Percentiles rank a stretch among this genome's conserved stretches.
These are phyloP conservation scores for Gleditsia sinensis DNA, from an alignment of 306 rosid species.

Conservation along the genomic window DNA sequence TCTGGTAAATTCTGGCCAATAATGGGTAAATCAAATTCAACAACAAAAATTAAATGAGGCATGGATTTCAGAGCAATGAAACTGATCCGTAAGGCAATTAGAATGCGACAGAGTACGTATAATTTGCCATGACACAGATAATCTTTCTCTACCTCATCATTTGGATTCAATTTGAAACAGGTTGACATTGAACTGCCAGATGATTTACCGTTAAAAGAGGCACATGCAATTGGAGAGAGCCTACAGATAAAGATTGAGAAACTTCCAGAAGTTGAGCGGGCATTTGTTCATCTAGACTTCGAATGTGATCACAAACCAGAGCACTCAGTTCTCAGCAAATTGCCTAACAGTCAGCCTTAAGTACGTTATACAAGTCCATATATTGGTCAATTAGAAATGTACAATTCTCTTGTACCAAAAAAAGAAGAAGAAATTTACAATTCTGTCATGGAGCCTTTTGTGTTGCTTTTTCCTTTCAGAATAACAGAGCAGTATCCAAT, in stretches of 20 bases:
- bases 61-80: background rate
- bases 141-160: background rate
- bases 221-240: constrained; percentile 73
- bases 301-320: constrained; percentile 94
- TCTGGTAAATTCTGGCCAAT: background rate
- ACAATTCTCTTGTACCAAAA: too few relatives aligned
- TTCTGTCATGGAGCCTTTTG: background rate
- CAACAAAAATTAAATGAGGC: too few relatives aligned
- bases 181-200: constrained; percentile 94
- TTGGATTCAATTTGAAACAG: constrained; percentile 50
- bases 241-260: constrained; percentile 72
- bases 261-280: constrained; percentile 75
- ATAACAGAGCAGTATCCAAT: background rate
- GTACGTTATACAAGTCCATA: too few relatives aligned
- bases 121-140: background rate
- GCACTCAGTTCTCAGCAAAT: constrained; percentile 64
- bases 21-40: background rate
- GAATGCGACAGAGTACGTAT: background rate
- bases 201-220: constrained; percentile 73
- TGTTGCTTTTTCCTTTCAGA: background rate
- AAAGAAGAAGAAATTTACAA: too few relatives aligned
- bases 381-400: too few relatives aligned
- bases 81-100: background rate
- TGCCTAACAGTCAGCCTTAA: constrained; percentile 58
- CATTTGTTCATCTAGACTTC: constrained; percentile 89